Evolutionary conservation across 2,329 filamentous ascomycete genomes (phyloP), one percentile per base, ranked within the genome.

Genomic region (Boeremia exigua): DNA sequence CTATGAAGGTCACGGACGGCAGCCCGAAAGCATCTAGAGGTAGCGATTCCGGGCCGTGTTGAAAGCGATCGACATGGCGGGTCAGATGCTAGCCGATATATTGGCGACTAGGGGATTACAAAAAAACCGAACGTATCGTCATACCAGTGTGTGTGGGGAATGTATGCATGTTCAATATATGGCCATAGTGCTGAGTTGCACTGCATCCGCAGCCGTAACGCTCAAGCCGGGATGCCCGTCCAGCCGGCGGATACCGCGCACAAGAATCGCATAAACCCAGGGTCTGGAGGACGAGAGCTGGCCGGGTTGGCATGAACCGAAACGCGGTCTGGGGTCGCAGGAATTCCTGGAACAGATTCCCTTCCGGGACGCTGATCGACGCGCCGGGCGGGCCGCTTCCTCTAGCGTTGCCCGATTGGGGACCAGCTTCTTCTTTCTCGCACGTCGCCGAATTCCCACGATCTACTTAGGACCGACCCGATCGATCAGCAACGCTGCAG

Each of bases 401-500:
- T 30, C 3, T 28, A 28, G 28, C 25, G 50, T 54, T 43, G 19
- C 19, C 19, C 5, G 19, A 23, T 23, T 23, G 19, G 19, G 19
- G 19, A 23, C 19, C 19, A 23, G 19, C 19, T 23, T 23, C 19
- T 23, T 23, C 19, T 23, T 23, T 4, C 11, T 14, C 14, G n/a
- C 19, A 56, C 48, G 14, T 59, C 56, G 61, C 47, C 56, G 52
- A 61, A 36, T 10, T 27, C 10, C 34, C 15, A 37, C 42, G 37
- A 27, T 27, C 34, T 27, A 52, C 54, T 55, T 47, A 10, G 25
- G 23, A 19, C 49, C 34, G 2, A 37, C 34, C 17, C 19, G 11
- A 58, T 60, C 56, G 57, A 62, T 62, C 61, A 56, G 32, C 57
- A 48, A 2, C 45, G 28, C 44, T 45, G 48, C 42, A 55, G 48